A percentile compares a stretch with the other conserved stretches of the same genome.
phyloP scores from a whole-genome alignment of 2,329 filamentous ascomycete genomes.

The Fusarium musae region DNA sequence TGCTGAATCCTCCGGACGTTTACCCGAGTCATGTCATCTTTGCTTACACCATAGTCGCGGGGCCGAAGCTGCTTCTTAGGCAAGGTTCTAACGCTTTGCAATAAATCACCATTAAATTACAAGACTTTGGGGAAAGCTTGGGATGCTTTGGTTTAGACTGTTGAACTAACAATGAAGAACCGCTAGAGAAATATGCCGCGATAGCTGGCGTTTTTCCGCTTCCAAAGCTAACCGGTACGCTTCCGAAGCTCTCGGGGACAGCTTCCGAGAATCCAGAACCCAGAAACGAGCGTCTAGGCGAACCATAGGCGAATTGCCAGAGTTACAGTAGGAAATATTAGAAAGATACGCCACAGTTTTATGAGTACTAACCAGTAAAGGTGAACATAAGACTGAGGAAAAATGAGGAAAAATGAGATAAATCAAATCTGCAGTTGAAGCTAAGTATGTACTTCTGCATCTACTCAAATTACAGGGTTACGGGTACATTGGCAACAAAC shows the following conservation, averaged over 20 bases:
- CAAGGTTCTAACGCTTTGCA: too few relatives aligned
- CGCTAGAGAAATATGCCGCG: too few relatives aligned
- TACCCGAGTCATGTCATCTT: background rate
- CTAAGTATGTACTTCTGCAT: background rate
- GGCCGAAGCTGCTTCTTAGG: too few relatives aligned
- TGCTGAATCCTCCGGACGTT: background rate
- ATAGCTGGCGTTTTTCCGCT: too few relatives aligned
- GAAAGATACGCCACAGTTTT: background rate
- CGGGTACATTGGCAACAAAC: accelerated
- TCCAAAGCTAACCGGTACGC: too few relatives aligned
- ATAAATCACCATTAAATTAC: too few relatives aligned
- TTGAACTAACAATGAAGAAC: accelerated
- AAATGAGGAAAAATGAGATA: too few relatives aligned
- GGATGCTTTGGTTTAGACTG: too few relatives aligned
- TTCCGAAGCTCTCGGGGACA: background rate
- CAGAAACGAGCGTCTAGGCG: accelerated
- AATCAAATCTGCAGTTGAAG: background rate
- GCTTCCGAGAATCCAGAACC: background rate
- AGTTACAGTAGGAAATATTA: background rate
- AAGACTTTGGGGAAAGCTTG: too few relatives aligned
- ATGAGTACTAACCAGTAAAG: accelerated
- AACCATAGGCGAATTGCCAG: accelerated
- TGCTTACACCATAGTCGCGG: background rate
- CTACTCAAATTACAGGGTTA: too few relatives aligned
- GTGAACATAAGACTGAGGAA: too few relatives aligned